Percentiles rank a stretch among this genome's conserved stretches.
Conservation (phyloP, 305 asterid genomes). For the Solanum hybrid region DNA sequence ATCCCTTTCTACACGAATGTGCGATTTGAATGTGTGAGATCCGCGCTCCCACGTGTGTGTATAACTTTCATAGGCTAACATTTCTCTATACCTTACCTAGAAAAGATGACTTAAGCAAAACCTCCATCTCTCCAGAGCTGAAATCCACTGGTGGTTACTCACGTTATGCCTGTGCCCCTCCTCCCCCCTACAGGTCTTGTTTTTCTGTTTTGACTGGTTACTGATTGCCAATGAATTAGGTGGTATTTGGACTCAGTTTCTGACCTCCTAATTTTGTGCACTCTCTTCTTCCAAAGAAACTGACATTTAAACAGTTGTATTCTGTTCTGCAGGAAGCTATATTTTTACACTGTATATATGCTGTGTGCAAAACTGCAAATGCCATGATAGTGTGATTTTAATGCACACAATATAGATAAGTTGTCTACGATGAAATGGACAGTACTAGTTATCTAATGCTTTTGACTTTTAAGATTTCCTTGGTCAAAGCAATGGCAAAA, state of each 20-base stretch:
- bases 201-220: neutral
- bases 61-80: neutral
- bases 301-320: neutral
- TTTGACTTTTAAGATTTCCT: neutral
- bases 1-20: neutral
- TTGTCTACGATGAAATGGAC: neutral
- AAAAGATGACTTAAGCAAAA: neutral
- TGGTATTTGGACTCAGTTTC: neutral
- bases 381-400: neutral
- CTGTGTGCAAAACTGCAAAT: neutral
- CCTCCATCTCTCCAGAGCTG: neutral
- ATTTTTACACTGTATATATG: neutral
- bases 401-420: neutral
- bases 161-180: neutral
- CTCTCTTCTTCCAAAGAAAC: neutral
- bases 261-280: neutral
- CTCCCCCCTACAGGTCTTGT: neutral
- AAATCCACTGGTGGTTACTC: neutral
- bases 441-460: neutral
- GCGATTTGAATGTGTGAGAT: neutral
- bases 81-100: neutral
- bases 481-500: neutral
- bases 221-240: neutral
- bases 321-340: neutral
- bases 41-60: neutral